phyloP scores from a whole-genome alignment of 2,329 filamentous ascomycete genomes.

The Atkinsonella hypoxylon region DNA sequence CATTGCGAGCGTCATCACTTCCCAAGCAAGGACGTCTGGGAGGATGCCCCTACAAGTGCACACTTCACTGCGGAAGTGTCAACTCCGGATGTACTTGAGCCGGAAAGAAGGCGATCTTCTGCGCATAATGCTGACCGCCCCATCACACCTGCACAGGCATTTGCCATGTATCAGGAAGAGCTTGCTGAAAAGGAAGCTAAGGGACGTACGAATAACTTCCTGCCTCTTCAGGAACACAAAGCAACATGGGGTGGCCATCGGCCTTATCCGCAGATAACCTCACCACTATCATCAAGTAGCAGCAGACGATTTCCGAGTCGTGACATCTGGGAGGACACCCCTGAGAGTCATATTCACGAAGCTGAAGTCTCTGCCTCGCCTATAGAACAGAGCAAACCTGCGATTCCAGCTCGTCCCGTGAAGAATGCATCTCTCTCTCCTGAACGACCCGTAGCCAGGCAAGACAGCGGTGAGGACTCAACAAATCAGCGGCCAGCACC shows the following conservation, averaged over 20 bases:
- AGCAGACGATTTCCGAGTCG: slow-evolving; percentile 75
- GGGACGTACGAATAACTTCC: slow-evolving; percentile 17
- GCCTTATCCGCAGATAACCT: slow-evolving; percentile 34
- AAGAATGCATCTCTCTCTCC: slow-evolving; percentile 26
- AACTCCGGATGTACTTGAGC: slow-evolving; percentile 48
- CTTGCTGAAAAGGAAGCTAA: slow-evolving; percentile 44
- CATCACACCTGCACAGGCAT: slow-evolving; percentile 50
- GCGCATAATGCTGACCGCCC: slow-evolving; percentile 21
- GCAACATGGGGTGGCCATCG: slow-evolving; percentile 35
- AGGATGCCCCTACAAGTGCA: slow-evolving; percentile 81
- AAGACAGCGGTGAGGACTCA: slow-evolving; percentile 24
- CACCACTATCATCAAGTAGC: slow-evolving; percentile 36
- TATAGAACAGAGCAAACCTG: slow-evolving; percentile 17
- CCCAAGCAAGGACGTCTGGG: slow-evolving; percentile 93
- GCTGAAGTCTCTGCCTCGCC: slow-evolving; percentile 49
- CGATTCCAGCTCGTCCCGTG: slow-evolving; percentile 18
- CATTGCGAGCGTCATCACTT: slow-evolving; percentile 57
- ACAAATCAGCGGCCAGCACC: slow-evolving; percentile 28
- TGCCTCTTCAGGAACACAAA: slow-evolving; percentile 20
- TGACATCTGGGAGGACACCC: slow-evolving; percentile 90
- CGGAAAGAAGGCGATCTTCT: slow-evolving; percentile 25
- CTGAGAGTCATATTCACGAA: slow-evolving; percentile 69
- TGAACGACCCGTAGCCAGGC: slow-evolving; percentile 42
- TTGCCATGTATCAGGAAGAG: slow-evolving; percentile 54
- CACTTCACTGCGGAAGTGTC: slow-evolving; percentile 72